phyloP scores from a whole-genome alignment of 768 basidiomycete species.

The Sporobolomyces pararoseus region DNA sequence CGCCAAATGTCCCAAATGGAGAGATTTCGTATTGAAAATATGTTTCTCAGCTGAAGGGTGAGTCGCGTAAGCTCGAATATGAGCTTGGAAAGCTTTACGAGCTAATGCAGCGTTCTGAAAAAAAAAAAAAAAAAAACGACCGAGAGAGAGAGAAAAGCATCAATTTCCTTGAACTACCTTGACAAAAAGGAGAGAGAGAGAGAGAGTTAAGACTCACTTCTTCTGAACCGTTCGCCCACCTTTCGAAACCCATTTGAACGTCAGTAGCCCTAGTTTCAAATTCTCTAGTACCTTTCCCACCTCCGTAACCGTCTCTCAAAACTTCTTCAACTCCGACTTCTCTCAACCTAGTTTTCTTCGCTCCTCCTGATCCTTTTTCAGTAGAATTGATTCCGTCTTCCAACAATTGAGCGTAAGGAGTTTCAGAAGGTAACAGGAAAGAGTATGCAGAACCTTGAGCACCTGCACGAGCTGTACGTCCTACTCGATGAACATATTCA shows the following conservation, averaged over 20 bases:
- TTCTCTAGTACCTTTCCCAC: constrained; percentile 65
- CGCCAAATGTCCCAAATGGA: constrained; percentile 87
- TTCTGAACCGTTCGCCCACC: constrained; percentile 75
- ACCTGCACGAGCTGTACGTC: constrained; percentile 92
- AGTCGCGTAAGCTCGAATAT: constrained; percentile 93
- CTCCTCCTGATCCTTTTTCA: constrained; percentile 33
- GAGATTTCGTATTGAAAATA: constrained; percentile 89
- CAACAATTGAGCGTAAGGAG: constrained; percentile 85
- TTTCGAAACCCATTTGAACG: constrained; percentile 88
- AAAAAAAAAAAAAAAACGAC: background rate
- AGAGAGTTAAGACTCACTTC: constrained; percentile 56
- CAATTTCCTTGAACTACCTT: constrained; percentile 62
- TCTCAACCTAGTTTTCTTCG: constrained; percentile 51
- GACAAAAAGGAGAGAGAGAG: background rate
- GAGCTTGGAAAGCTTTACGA: constrained; percentile 80
- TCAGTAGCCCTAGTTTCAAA: constrained; percentile 89
- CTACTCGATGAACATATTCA: constrained; percentile 95
- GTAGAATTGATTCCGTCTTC: constrained; percentile 71
- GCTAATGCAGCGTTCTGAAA: constrained; percentile 70
- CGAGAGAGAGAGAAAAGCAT: constrained; percentile 43
- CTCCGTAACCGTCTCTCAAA: constrained; percentile 77
- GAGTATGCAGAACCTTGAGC: constrained; percentile 95
- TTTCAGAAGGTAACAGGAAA: constrained; percentile 79
- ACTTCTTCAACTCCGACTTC: constrained; percentile 67
- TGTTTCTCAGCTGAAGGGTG: constrained; percentile 93